phyloP scores from a whole-genome alignment of 257 asterid species.

The Lantana camara region DNA sequence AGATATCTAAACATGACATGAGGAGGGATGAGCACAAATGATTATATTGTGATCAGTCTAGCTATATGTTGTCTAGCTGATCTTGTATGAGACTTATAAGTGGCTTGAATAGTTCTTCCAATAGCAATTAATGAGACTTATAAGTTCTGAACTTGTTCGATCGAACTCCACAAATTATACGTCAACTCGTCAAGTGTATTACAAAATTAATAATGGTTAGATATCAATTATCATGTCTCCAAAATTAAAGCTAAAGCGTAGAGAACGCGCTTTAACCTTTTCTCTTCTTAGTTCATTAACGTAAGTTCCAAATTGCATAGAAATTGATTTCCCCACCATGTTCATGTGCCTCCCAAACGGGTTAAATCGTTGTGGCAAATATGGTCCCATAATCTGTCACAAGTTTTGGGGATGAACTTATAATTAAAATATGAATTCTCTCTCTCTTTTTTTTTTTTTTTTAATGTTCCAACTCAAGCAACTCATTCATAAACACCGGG shows the following conservation, averaged over 20 bases:
- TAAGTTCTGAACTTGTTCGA: too few relatives aligned
- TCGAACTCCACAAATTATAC: too few relatives aligned
- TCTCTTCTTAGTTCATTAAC: not conserved
- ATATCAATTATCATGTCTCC: too few relatives aligned
- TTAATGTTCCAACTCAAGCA: too few relatives aligned
- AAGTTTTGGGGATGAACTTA: not conserved
- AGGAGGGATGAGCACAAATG: not conserved
- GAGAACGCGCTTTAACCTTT: not conserved
- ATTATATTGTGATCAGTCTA: not conserved
- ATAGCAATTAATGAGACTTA: too few relatives aligned
- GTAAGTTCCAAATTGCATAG: not conserved
- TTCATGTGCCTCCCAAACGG: conserved; percentile 37
- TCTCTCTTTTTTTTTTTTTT: too few relatives aligned
- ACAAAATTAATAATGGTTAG: too few relatives aligned
- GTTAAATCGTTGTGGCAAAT: conserved; percentile 21
- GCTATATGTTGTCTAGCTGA: not conserved
- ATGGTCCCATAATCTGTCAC: not conserved
- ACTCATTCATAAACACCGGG: too few relatives aligned
- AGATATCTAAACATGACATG: conserved; percentile 21
- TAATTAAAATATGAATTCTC: not conserved
- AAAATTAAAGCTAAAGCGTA: not conserved
- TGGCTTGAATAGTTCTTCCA: too few relatives aligned
- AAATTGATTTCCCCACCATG: conserved; percentile 28
- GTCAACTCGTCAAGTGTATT: too few relatives aligned
- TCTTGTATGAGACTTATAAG: too few relatives aligned